Conservation (phyloP, 441 rosid genomes). For the Bocquillonia castaneifolia region DNA sequence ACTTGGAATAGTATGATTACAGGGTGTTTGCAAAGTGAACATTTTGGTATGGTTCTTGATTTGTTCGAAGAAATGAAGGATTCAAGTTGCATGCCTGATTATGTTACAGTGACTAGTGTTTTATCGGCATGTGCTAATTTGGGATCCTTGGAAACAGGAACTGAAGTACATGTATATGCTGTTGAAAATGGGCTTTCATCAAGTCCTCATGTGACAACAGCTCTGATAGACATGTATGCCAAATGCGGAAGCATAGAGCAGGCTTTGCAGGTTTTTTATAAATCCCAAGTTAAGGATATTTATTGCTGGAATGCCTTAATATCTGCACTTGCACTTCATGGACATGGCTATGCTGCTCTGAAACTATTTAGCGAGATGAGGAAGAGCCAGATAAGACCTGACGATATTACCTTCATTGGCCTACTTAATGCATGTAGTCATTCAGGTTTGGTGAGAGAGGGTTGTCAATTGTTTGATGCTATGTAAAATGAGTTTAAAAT, state of each 20-base stretch:
- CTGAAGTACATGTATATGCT: constrained; percentile 21
- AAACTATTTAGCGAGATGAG: constrained; percentile 20
- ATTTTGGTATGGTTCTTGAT: constrained; percentile 17
- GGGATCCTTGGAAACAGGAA: constrained; percentile 27
- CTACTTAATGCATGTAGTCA: constrained; percentile 34
- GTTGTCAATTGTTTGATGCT: constrained; percentile 19
- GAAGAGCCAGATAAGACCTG: constrained; percentile 5
- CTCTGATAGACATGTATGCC: constrained; percentile 30
- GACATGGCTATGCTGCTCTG: constrained; percentile 27
- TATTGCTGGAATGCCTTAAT: constrained; percentile 33
- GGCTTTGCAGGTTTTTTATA: constrained; percentile 20
- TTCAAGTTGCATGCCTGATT: constrained; percentile 18
- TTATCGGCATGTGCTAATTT: constrained; percentile 29
- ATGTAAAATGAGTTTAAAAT: constrained; percentile 29
- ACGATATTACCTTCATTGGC: constrained; percentile 28
- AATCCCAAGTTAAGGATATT: constrained; percentile 26
- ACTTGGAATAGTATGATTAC: constrained; percentile 34
- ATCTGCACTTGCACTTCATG: constrained; percentile 27
- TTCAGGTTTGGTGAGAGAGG: constrained; percentile 31
- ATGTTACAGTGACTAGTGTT: constrained; percentile 23
- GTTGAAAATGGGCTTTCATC: constrained; percentile 19
- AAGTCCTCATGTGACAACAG: constrained; percentile 26
- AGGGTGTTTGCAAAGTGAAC: constrained; percentile 25
- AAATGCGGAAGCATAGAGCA: constrained; percentile 32
- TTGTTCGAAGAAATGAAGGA: constrained; percentile 28